Percentiles rank a stretch among this genome's conserved stretches.
phyloP scores from a whole-genome alignment of 1,139 yeast species.

The Meyerozyma smithsonii region DNA sequence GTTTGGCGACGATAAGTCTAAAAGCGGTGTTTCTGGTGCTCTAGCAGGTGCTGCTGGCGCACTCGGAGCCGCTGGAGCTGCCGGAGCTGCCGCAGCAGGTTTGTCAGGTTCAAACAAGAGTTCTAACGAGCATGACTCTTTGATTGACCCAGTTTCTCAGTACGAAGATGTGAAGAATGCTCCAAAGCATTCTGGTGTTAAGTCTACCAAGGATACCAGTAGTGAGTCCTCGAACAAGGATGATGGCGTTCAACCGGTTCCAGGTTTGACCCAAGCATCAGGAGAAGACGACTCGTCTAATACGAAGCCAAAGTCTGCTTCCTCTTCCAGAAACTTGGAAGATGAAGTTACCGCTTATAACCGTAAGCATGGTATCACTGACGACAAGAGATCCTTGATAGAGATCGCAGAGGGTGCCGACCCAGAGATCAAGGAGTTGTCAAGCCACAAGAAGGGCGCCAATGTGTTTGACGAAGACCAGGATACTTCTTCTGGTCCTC shows the following conservation, averaged over 20 bases:
- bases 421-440: conserved; percentile 17
- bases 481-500: conserved; percentile 6
- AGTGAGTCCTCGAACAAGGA: conserved; percentile 4
- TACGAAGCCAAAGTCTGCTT: conserved; percentile 7
- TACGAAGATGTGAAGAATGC: conserved; percentile 10
- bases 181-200: conserved; percentile 5
- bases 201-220: conserved; percentile 1
- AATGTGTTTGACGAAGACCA: conserved; percentile 9
- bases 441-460: conserved; percentile 13
- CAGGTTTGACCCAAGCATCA: conserved; percentile 7
- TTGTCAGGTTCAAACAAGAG: conserved; percentile 9
- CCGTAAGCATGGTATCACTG: conserved; percentile 23
- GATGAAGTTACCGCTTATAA: conserved; percentile 23
- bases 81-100: conserved; percentile 8
- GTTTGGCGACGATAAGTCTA: background rate
- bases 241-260: conserved; percentile 10
- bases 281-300: background rate
- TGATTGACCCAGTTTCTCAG: conserved; percentile 11
- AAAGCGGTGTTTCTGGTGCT: conserved; percentile 3
- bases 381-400: conserved; percentile 23
- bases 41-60: conserved; percentile 6
- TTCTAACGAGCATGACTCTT: conserved; percentile 9
- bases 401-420: conserved; percentile 24
- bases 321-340: conserved; percentile 16
- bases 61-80: conserved; percentile 4